phyloP scores from a whole-genome alignment of 2,329 filamentous ascomycete genomes.

The Leptodontidium sp. region DNA sequence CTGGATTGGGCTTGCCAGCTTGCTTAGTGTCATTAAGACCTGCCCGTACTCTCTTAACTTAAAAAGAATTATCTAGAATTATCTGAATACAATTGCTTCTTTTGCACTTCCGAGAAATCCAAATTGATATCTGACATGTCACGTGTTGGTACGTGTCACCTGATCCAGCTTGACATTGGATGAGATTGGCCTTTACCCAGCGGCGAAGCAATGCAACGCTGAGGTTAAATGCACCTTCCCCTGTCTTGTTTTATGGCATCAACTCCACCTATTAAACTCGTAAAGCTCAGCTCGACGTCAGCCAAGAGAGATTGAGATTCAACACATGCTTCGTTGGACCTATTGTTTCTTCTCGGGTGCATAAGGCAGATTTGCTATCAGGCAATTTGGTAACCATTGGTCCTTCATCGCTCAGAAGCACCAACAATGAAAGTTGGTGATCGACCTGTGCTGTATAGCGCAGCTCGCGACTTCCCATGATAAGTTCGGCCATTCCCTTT shows the following conservation, averaged over 20 bases:
- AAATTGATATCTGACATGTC: not conserved
- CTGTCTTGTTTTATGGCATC: not conserved
- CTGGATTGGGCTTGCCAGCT: not conserved
- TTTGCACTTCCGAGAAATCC: too few species aligned
- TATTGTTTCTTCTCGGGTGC: not conserved
- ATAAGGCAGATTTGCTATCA: not conserved
- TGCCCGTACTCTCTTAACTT: not conserved
- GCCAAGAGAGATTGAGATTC: not conserved
- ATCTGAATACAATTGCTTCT: too few species aligned
- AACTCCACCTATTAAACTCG: not conserved
- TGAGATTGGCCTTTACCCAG: not conserved
- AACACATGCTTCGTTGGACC: not conserved
- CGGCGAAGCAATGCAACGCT: slow-evolving; percentile 3
- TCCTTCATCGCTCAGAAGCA: not conserved
- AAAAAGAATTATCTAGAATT: too few species aligned
- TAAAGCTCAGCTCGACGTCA: not conserved
- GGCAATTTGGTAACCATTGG: not conserved
- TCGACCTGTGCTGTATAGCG: not conserved
- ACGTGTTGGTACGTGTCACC: not conserved
- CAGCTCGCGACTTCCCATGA: not conserved
- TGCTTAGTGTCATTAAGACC: not conserved
- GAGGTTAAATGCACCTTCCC: not conserved
- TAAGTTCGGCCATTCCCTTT: not conserved
- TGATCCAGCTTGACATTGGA: not conserved
- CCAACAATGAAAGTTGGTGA: not conserved